Conservation (phyloP, 2,329 filamentous ascomycete genomes). For the Calcarisporium arbuscula region DNA sequence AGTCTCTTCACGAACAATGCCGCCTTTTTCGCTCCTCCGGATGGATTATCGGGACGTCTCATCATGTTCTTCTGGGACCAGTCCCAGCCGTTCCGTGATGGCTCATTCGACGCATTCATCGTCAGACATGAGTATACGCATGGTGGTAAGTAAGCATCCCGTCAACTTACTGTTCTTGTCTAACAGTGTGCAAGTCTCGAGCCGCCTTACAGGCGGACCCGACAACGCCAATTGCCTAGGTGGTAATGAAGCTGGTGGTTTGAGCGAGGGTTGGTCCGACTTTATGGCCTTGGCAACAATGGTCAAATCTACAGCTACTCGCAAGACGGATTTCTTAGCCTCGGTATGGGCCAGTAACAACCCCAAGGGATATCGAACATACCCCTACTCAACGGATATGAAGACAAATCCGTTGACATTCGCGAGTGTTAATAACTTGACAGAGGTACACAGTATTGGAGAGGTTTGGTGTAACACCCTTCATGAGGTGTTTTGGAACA, state of each 20-base stretch:
- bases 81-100: slow-evolving; percentile 25
- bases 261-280: slow-evolving; percentile 47
- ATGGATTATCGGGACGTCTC: slow-evolving; percentile 34
- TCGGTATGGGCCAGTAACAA: slow-evolving; percentile 35
- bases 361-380: slow-evolving; percentile 34
- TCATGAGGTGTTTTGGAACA: slow-evolving; percentile 47
- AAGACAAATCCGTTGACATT: slow-evolving; percentile 38
- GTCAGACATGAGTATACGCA: slow-evolving; percentile 43
- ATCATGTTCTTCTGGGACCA: slow-evolving; percentile 44
- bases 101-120: slow-evolving; percentile 46
- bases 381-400: slow-evolving; percentile 39
- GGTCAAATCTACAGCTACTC: slow-evolving; percentile 36
- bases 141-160: background rate
- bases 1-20: slow-evolving; percentile 11
- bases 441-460: slow-evolving; percentile 16
- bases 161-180: background rate
- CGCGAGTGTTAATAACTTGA: slow-evolving; percentile 25
- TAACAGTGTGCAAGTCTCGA: slow-evolving; percentile 28
- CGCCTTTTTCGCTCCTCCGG: slow-evolving; percentile 40
- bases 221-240: slow-evolving; percentile 38
- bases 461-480: slow-evolving; percentile 41
- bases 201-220: slow-evolving; percentile 45
- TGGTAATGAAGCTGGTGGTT: slow-evolving; percentile 36
- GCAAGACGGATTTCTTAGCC: slow-evolving; percentile 11
- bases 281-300: slow-evolving; percentile 43